phyloP scores from a whole-genome alignment of 1,284 basidiomycete genomes.

The Sanghuangporus baumii region DNA sequence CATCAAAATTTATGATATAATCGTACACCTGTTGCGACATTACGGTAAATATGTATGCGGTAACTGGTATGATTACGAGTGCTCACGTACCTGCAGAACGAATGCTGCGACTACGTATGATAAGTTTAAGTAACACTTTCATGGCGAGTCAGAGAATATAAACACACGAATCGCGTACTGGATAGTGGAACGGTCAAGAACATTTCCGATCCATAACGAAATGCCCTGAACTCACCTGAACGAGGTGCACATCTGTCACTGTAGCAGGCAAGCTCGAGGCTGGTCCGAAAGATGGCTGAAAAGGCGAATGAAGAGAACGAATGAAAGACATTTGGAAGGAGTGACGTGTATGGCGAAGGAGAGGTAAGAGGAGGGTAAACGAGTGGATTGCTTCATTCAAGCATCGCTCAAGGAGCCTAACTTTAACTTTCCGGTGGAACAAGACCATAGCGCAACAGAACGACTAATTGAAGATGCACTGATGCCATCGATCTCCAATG shows the following conservation, averaged over 20 bases:
- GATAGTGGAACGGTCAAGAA: not conserved
- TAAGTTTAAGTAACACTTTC: not conserved
- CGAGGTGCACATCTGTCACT: not conserved
- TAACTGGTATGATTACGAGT: not conserved
- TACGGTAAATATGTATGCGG: not conserved
- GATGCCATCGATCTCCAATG: not conserved
- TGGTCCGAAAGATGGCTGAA: not conserved
- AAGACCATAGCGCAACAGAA: not conserved
- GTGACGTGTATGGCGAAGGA: not conserved
- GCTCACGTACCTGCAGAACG: not conserved
- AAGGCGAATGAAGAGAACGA: not conserved
- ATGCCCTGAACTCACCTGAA: not conserved
- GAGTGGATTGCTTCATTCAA: not conserved
- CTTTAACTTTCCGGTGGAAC: not conserved
- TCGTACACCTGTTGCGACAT: not conserved
- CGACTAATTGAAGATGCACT: not conserved
- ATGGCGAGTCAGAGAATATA: not conserved
- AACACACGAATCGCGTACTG: not conserved
- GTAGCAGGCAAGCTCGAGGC: not conserved
- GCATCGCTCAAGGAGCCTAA: not conserved
- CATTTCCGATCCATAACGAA: not conserved
- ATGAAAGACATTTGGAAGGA: not conserved
- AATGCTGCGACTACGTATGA: not conserved
- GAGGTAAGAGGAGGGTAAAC: not conserved
- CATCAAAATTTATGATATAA: conserved; percentile 5